Evolutionary conservation across 345 rosid genomes (phyloP), one percentile per base, ranked within the genome.

Genomic region (Gossypium anomalum): DNA sequence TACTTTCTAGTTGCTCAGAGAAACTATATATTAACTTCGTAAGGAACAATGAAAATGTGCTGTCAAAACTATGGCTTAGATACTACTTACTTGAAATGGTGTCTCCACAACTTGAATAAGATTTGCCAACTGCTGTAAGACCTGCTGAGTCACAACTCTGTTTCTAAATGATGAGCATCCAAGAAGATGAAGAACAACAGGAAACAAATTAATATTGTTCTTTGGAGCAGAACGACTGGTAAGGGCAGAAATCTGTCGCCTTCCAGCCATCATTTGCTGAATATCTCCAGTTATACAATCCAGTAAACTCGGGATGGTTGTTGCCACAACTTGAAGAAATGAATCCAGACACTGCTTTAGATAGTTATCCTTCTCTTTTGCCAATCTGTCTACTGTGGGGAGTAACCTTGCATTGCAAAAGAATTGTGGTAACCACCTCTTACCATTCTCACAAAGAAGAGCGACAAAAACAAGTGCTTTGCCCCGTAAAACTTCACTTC

Each of bases 141-240:
- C 90, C 74, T 86, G 94, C 63, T 59, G 78, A 79, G 79, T 91
- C 72, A 87, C 90, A 83, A 91, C 85, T 82, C 80, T 93, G 83
- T 81, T 89, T 82, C 87, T 95, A 78, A 95, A 91, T 74, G 87
- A 83, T 44, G 89, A 85, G 81, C 92, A 93, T 57, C 92, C 93
- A 22, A 93, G 98, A 75, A 95, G 96, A 80, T 93, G 94, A 82
- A 95, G 96, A 78, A 93, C 86, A 61, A 92, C 91, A 2, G 97
- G 92, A 80, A 95, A 90, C 76, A 89, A 75, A 78, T 93, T 92
- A 74, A 81, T 77, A 74, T 80, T 91, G 62, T 87, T 88, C 87
- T 88, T 95, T 65, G 88, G 76, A 79, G 89, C 80, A 74, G 84
- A 82, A 72, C 99, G 90, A 74, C 80, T 88, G 51, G 80, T 80